A percentile compares a stretch with the other conserved stretches of the same genome.
phyloP scores from a whole-genome alignment of 148 eudicot species.

The Silene latifolia region DNA sequence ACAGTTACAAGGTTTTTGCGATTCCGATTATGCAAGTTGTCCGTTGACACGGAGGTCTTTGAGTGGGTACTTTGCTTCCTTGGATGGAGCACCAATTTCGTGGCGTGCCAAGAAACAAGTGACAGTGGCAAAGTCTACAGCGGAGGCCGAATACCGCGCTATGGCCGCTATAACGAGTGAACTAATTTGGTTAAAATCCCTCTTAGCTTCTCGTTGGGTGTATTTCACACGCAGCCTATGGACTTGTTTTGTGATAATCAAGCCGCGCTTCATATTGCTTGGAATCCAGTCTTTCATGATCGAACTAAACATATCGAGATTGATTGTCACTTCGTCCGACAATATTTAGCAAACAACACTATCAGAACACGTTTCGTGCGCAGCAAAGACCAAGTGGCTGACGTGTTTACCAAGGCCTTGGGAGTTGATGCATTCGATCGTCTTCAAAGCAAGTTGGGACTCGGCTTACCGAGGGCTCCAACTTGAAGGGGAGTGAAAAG shows the following conservation, averaged over 20 bases:
- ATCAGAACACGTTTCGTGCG: no score
- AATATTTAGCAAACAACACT: no score
- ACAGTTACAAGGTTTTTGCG: neutral
- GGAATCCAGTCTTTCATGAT: no score
- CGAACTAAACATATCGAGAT: no score
- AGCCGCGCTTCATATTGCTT: no score
- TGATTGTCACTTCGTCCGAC: no score
- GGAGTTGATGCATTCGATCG: neutral
- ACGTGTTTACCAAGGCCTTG: no score
- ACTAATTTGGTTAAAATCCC: no score
- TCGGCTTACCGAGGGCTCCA: neutral
- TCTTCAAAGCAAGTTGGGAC: neutral
- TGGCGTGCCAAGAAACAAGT: neutral
- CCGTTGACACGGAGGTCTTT: neutral
- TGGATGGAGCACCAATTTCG: neutral
- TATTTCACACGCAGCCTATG: no score
- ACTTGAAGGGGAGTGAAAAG: slow-evolving; percentile 7
- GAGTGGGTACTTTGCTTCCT: neutral
- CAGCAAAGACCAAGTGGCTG: no score
- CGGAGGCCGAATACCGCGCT: neutral
- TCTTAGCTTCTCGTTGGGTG: no score
- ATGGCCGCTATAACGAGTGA: neutral
- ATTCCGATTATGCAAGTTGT: neutral
- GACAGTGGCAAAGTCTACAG: neutral
- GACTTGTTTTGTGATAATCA: no score